These are phyloP conservation scores for Thermomucor indicae-seudaticae DNA, from an alignment of 371 early-diverging fungal genomes.

Conservation along the genomic window DNA sequence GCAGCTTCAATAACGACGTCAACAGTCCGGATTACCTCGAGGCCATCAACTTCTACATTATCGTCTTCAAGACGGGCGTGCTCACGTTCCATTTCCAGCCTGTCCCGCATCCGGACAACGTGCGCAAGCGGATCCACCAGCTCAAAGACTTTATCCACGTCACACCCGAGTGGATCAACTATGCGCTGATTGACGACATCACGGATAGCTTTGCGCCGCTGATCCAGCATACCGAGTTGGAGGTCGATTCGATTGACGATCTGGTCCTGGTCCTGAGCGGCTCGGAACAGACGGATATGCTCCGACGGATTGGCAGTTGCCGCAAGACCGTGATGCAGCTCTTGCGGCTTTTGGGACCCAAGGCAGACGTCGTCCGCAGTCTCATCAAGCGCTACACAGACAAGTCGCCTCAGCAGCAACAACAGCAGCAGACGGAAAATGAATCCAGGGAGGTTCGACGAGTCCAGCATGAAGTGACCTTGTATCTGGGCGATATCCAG, in stretches of 20 bases:
- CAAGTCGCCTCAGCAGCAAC: too few species aligned
- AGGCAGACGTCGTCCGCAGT: conserved; percentile 81
- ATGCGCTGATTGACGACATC: conserved; percentile 85
- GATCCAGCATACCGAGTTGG: conserved; percentile 73
- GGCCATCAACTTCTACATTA: conserved; percentile 80
- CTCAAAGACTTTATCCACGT: conserved; percentile 60
- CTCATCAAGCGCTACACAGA: conserved; percentile 59
- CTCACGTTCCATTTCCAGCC: conserved; percentile 66
- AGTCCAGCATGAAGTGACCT: conserved; percentile 45
- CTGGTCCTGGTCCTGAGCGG: conserved; percentile 72
- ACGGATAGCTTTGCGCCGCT: conserved; percentile 83
- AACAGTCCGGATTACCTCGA: conserved; percentile 66
- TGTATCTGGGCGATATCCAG: conserved; percentile 92
- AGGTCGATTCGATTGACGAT: conserved; percentile 91
- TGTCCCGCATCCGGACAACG: conserved; percentile 57
- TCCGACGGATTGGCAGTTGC: conserved; percentile 80
- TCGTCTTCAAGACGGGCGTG: conserved; percentile 68
- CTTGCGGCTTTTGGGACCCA: conserved; percentile 69
- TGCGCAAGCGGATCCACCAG: conserved; percentile 58
- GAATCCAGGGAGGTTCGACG: conserved; percentile 20
- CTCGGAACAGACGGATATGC: conserved; percentile 82
- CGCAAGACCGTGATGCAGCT: conserved; percentile 80
- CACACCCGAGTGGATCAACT: conserved; percentile 86
- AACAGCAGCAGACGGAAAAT: conserved; percentile 34
- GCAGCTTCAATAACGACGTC: conserved; percentile 69